Evolutionary conservation across 805 yeast genomes (phyloP).

Genomic region (Zygotorulaspora florentina): DNA sequence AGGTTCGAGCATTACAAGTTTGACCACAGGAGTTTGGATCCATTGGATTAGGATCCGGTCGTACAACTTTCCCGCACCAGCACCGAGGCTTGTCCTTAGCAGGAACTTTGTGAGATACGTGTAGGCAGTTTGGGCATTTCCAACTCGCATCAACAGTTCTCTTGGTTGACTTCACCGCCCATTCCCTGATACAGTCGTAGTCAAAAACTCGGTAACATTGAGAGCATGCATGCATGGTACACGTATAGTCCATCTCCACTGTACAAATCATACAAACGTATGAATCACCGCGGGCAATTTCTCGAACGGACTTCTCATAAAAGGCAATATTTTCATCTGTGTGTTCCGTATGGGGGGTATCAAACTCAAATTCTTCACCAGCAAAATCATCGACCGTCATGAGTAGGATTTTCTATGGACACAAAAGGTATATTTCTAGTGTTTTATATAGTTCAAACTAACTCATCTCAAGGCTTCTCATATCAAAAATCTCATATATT

Average conservation of each 20-base stretch:
- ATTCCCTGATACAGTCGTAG: conserved; percentile 73
- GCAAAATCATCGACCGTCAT: neutral
- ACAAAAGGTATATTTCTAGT: neutral
- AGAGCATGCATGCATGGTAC: conserved; percentile 74
- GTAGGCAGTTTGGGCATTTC: conserved; percentile 76
- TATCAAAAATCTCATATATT: neutral
- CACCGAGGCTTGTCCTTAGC: conserved; percentile 50
- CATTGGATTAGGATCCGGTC: conserved; percentile 56
- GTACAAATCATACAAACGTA: conserved; percentile 89
- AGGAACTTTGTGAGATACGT: conserved; percentile 46
- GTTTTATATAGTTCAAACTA: neutral
- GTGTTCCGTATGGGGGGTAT: conserved; percentile 10
- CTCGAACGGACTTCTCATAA: conserved; percentile 32
- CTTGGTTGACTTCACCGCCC: conserved; percentile 78
- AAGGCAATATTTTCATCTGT: conserved; percentile 25
- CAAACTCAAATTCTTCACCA: conserved; percentile 3
- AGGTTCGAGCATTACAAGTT: conserved; percentile 58
- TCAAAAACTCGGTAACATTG: conserved; percentile 82
- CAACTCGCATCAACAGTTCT: conserved; percentile 58
- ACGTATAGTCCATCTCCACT: conserved; percentile 62
- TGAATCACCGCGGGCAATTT: conserved; percentile 45
- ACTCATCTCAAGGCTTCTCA: conserved; percentile 6
- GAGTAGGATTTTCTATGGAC: neutral
- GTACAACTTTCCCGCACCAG: conserved; percentile 81
- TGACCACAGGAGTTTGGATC: conserved; percentile 89